These are phyloP conservation scores for Mucor racemosus DNA, from an alignment of 371 early-diverging fungal genomes.

Conservation along the genomic window DNA sequence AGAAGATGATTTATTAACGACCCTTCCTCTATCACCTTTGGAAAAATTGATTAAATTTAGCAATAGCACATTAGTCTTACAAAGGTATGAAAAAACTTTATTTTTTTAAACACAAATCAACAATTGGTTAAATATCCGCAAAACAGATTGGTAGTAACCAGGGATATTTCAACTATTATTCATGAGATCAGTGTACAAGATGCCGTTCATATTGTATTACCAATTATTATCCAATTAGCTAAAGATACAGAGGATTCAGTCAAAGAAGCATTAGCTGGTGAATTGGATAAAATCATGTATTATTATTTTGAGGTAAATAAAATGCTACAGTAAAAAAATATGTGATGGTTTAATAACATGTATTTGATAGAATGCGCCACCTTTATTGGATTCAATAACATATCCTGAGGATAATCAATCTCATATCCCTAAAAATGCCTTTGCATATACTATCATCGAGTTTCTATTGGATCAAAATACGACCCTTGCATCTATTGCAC, in stretches of 20 bases:
- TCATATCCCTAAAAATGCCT: conserved; percentile 41
- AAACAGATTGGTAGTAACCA: conserved; percentile 19
- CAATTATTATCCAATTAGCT: conserved; percentile 39
- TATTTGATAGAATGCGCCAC: conserved; percentile 13
- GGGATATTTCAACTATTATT: conserved; percentile 22
- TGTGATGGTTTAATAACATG: not conserved
- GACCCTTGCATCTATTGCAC: conserved; percentile 50
- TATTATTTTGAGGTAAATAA: conserved; percentile 41
- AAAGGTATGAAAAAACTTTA: conserved; percentile 24
- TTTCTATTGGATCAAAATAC: conserved; percentile 61
- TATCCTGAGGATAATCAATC: conserved; percentile 10
- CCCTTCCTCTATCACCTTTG: conserved; percentile 27
- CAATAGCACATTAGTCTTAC: conserved; percentile 33
- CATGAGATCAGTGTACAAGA: conserved; percentile 30
- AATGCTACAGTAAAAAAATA: not conserved
- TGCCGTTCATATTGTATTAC: conserved; percentile 37
- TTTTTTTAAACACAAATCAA: not conserved
- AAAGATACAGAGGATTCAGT: conserved; percentile 46
- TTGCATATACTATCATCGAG: conserved; percentile 50
- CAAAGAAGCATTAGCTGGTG: conserved; percentile 35
- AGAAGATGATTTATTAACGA: conserved; percentile 22
- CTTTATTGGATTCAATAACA: not conserved
- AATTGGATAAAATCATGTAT: conserved; percentile 39
- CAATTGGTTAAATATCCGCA: conserved; percentile 1
- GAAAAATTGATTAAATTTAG: conserved; percentile 32